A percentile compares a stretch with the other conserved stretches of the same genome.
Evolutionary conservation across 192 early-diverging fungal species (phyloP).

Genomic region (Coemansia sp.): DNA sequence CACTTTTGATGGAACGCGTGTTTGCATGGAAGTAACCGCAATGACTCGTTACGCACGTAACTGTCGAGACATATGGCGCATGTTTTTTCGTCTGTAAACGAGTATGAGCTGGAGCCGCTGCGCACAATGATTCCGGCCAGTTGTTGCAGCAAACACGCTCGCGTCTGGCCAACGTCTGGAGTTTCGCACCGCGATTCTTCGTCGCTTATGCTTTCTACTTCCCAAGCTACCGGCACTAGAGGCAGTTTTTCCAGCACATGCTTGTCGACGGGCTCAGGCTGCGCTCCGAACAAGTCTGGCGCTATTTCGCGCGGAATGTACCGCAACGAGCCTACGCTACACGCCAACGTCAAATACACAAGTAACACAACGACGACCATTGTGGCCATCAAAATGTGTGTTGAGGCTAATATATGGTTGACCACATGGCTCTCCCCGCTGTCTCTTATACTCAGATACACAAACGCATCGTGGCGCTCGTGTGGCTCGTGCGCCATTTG

Average conservation of each 20-base stretch:
- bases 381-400: conserved; percentile 29
- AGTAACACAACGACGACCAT: conserved; percentile 25
- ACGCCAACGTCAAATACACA: conserved; percentile 33
- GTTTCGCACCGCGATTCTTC: conserved; percentile 33
- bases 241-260: conserved; percentile 32
- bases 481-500: conserved; percentile 9
- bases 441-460: conserved; percentile 28
- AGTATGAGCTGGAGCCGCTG: conserved; percentile 33
- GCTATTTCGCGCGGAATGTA: conserved; percentile 41
- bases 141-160: conserved; percentile 24
- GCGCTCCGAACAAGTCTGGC: conserved; percentile 28
- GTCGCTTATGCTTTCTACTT: conserved; percentile 13
- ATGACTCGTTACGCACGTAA: conserved; percentile 66
- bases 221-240: conserved; percentile 38
- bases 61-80: conserved; percentile 76
- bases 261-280: conserved; percentile 32
- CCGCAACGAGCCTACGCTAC: conserved; percentile 42
- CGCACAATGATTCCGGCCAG: conserved; percentile 41
- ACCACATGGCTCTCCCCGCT: conserved; percentile 11
- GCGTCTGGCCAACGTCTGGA: conserved; percentile 9
- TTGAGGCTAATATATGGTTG: conserved; percentile 29
- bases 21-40: conserved; percentile 67
- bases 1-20: conserved; percentile 82
- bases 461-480: conserved; percentile 17
- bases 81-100: conserved; percentile 59